Evolutionary conservation across 2,329 filamentous ascomycete genomes (phyloP).

Genomic region (Alternaria viburni): DNA sequence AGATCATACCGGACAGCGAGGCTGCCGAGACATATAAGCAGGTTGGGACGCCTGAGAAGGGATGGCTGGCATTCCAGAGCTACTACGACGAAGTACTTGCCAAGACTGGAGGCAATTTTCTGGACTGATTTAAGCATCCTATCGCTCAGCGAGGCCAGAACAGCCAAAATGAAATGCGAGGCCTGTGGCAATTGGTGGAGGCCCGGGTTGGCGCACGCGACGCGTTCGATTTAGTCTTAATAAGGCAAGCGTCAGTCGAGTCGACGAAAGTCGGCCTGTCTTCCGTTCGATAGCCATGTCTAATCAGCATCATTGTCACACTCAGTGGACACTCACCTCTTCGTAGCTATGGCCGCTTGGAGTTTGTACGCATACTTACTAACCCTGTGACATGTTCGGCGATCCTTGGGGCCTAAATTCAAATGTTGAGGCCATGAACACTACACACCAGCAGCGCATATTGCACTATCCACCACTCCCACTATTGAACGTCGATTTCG

Average conservation of each 20-base stretch:
- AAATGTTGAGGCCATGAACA: not conserved
- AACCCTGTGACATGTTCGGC: not conserved
- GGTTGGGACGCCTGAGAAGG: slow-evolving; percentile 58
- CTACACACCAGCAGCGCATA: not conserved
- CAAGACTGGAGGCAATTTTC: slow-evolving; percentile 58
- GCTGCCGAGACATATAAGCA: slow-evolving; percentile 49
- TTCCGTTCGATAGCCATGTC: not conserved
- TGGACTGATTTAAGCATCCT: slow-evolving; percentile 39
- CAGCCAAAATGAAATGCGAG: not conserved
- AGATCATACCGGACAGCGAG: slow-evolving; percentile 50
- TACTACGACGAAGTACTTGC: slow-evolving; percentile 62
- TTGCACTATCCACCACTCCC: not conserved
- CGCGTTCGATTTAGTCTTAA: not conserved
- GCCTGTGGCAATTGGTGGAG: not conserved
- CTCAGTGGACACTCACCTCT: not conserved
- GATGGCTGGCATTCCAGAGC: slow-evolving; percentile 60
- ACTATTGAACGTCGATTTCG: slow-evolving; percentile 1
- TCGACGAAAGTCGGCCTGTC: not conserved
- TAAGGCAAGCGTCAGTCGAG: not conserved
- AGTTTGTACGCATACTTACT: not conserved
- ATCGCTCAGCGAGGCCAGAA: not conserved
- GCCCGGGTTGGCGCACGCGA: not conserved
- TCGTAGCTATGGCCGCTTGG: not conserved
- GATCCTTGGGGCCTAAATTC: not conserved
- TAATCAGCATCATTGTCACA: not conserved